These are phyloP conservation scores for Phlyctochytrium planicorne DNA, from an alignment of 192 early-diverging fungal species.

Conservation along the genomic window DNA sequence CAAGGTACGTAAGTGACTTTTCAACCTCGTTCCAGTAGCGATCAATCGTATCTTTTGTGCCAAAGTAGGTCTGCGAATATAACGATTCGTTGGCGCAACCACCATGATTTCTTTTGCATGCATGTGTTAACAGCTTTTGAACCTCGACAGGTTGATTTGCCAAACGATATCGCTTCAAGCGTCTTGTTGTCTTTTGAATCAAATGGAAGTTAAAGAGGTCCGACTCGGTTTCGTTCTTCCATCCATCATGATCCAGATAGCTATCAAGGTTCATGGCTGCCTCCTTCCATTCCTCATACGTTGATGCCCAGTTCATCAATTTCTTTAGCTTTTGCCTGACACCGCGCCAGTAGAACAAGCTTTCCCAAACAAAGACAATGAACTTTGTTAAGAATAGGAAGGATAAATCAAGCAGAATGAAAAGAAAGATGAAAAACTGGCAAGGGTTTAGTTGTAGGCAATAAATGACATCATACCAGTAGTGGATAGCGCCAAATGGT, in stretches of 20 bases:
- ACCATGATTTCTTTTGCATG: constrained; percentile 73
- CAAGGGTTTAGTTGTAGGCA: not conserved
- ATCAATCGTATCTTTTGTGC: constrained; percentile 72
- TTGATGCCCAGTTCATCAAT: constrained; percentile 45
- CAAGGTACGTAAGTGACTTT: constrained; percentile 28
- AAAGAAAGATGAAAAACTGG: constrained; percentile 48
- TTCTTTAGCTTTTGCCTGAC: constrained; percentile 40
- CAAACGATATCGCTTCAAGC: constrained; percentile 10
- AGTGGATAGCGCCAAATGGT: not conserved
- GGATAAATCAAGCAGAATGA: constrained; percentile 61
- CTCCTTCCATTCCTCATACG: constrained; percentile 64
- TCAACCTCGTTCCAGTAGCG: constrained; percentile 63
- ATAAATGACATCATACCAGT: not conserved
- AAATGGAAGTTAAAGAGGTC: constrained; percentile 66
- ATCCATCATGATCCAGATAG: constrained; percentile 66
- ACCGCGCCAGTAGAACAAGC: constrained; percentile 63
- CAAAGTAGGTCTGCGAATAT: constrained; percentile 71
- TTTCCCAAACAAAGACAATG: constrained; percentile 66
- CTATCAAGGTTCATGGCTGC: constrained; percentile 61
- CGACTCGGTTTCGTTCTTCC: constrained; percentile 61
- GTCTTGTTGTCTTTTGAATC: constrained; percentile 50
- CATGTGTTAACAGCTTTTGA: constrained; percentile 33
- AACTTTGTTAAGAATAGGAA: constrained; percentile 59
- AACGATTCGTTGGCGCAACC: constrained; percentile 73
- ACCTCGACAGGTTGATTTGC: constrained; percentile 1